Conservation (phyloP, 139 green algal species). For the Edaphochlamys debaryana region DNA sequence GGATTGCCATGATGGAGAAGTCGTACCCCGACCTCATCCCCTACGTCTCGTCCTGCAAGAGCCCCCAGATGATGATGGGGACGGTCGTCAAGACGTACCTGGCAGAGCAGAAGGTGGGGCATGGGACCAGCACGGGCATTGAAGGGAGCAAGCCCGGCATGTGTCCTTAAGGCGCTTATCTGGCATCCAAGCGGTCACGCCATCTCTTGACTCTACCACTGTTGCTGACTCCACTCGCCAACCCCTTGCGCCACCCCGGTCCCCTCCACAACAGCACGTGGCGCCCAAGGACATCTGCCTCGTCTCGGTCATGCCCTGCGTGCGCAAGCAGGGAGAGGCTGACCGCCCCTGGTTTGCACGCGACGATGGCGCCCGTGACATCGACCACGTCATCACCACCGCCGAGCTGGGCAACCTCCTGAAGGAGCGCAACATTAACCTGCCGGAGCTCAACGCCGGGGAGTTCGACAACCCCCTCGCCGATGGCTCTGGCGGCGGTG, state of each 20-base stretch:
- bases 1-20: constrained; percentile 73
- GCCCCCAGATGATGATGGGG: constrained; percentile 79
- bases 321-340: too few relatives aligned
- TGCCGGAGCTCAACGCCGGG: constrained; percentile 50
- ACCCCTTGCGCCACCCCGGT: too few relatives aligned
- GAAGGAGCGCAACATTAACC: constrained; percentile 17
- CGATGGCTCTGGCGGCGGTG: constrained; percentile 56
- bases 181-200: too few relatives aligned
- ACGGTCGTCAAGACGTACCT: constrained; percentile 76
- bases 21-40: constrained; percentile 77
- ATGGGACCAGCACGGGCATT: too few relatives aligned
- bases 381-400: constrained; percentile 82
- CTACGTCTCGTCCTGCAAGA: constrained; percentile 74
- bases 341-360: constrained; percentile 66
- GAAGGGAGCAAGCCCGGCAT: too few relatives aligned
- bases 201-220: too few relatives aligned
- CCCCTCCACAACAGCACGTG: too few relatives aligned
- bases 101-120: constrained; percentile 45
- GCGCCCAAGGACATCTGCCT: constrained; percentile 54
- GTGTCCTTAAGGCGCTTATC: too few relatives aligned
- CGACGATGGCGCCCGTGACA: constrained; percentile 50
- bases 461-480: constrained; percentile 69
- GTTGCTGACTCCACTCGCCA: too few relatives aligned
- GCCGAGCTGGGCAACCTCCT: constrained; percentile 71
- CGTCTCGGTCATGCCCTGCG: constrained; percentile 75